Base-by-base conservation (phyloP, 176 grass and related monocot species). In the Carex parvula region DNA sequence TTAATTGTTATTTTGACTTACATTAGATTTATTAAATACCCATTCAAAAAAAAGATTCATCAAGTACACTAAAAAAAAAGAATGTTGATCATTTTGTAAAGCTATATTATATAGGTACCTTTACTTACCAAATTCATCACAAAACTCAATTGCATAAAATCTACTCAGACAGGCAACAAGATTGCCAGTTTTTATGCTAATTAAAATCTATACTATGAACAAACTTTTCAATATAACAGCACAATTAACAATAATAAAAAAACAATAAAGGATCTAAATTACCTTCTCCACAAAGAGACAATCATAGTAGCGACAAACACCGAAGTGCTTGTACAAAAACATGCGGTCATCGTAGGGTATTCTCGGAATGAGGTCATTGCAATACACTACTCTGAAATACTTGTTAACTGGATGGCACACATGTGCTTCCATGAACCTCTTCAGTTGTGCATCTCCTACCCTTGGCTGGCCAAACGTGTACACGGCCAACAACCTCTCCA, bases 381-480 rank as follows among this genome's bases (percentile, higher is more conserved):
- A 88, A 87, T 98, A 98, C 29, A 98, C 92, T 56, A 88, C 80
- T 6, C 95, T 84, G 14, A 58, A 52, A 87, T 63, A 91, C 13
- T 42, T 20, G 4, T 76, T 54, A 77, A 17, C 24, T 41, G 66
- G 54, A 55, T 39, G 11, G 26, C 21, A 52, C 58, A 85, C 21
- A 11, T 15, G 55, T 14, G 53, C 7, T 13, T 65, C 13, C 10
- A 94, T 15, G 84, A 37, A 98, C 0, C 0, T 81, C 5, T 58
- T 70, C 84, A 94, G 90, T 7, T 18, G 20, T 8, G 9, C 20
- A 79, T 98, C 90, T 13, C 95, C 95, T 2, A 98, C 91, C 1
- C 95, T 85, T 0, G 95, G 95, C 88, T 94, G 92, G 6, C 92
- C 95, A 84, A 90, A 94, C 15, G 92, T 98, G 17, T 79, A 22